Conservation (phyloP, 2,329 filamentous ascomycete species). For the Lomentospora prolificans region DNA sequence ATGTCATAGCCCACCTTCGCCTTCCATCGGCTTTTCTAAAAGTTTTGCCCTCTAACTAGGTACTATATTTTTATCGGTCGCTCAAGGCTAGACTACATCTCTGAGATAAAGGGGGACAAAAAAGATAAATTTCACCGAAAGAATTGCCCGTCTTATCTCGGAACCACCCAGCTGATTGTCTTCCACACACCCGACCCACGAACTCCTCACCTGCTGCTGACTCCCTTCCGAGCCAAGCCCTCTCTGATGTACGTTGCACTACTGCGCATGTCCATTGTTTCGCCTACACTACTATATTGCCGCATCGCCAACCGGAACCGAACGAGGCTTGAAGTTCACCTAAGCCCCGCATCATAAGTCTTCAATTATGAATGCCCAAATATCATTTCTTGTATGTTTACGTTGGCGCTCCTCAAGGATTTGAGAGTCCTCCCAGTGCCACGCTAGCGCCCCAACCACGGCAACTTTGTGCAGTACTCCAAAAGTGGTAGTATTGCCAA, state of each 20-base stretch:
- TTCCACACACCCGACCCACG: not conserved
- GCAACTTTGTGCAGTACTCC: too few species aligned
- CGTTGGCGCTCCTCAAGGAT: too few species aligned
- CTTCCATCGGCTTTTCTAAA: not conserved
- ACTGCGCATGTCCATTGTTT: not conserved
- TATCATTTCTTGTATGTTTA: constrained; percentile 48
- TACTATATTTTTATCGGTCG: not conserved
- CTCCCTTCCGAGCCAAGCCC: not conserved
- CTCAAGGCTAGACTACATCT: not conserved
- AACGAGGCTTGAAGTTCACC: not conserved
- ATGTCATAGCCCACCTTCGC: not conserved
- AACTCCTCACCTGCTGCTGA: not conserved
- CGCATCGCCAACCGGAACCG: not conserved
- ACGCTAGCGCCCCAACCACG: too few species aligned
- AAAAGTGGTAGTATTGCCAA: too few species aligned
- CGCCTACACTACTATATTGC: not conserved
- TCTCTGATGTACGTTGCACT: not conserved
- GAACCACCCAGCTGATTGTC: not conserved
- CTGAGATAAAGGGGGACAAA: not conserved
- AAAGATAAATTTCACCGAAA: not conserved
- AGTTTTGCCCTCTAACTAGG: not conserved
- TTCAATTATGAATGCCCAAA: constrained; percentile 41
- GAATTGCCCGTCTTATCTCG: not conserved
- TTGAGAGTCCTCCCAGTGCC: too few species aligned
- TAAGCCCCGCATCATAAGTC: not conserved